These are phyloP conservation scores for Catunica adiposa DNA, from an alignment of 2,329 filamentous ascomycete species.

Conservation along the genomic window DNA sequence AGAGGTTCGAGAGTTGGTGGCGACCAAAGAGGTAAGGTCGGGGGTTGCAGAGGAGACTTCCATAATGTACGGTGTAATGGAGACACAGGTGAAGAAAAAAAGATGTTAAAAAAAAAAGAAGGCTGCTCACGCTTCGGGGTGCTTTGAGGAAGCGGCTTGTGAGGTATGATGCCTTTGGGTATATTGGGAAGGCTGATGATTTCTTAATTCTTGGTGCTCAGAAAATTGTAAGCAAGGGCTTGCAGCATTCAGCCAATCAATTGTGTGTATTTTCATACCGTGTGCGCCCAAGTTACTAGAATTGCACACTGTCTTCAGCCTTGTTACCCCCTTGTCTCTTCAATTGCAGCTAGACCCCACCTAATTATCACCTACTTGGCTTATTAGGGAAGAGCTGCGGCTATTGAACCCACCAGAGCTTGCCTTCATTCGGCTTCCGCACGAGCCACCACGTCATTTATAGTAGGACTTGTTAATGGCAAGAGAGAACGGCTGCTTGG, in stretches of 20 bases:
- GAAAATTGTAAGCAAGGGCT: not conserved
- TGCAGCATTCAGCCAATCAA: not conserved
- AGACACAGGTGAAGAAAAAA: not conserved
- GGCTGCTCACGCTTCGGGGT: too few species aligned
- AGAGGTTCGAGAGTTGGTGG: slow-evolving; percentile 13
- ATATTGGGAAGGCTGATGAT: not conserved
- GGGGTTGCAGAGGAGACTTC: slow-evolving; percentile 9
- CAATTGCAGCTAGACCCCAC: not conserved
- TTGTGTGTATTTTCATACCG: not conserved
- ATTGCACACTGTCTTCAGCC: slow-evolving; percentile 4
- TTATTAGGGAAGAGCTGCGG: not conserved
- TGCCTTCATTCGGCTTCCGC: not conserved
- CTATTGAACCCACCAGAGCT: not conserved
- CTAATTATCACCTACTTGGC: not conserved
- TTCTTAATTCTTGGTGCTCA: not conserved
- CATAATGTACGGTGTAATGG: slow-evolving; percentile 2
- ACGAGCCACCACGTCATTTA: slow-evolving; percentile 2
- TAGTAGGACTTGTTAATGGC: not conserved
- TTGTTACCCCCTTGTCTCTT: not conserved
- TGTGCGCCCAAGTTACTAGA: not conserved
- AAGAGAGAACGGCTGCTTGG: too few species aligned
- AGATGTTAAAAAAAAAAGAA: not conserved
- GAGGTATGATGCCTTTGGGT: too few species aligned
- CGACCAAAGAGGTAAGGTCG: slow-evolving; percentile 12
- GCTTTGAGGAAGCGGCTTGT: too few species aligned